These are phyloP conservation scores for Phialophora macrospora DNA, from an alignment of 2,329 filamentous ascomycete species.

Conservation along the genomic window DNA sequence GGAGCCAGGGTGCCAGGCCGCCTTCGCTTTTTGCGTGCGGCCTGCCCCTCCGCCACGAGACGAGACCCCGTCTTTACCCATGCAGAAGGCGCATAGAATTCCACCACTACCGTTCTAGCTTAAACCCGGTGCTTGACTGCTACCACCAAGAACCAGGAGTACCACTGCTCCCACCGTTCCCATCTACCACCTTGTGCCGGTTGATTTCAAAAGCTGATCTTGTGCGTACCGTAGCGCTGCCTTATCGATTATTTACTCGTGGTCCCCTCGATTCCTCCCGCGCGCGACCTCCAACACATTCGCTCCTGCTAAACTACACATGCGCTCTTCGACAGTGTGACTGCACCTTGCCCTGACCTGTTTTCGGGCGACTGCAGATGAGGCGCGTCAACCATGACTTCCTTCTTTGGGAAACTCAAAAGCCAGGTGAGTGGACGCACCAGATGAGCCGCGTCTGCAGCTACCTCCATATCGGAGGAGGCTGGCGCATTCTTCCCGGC, in stretches of 20 bases:
- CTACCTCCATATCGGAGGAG: neutral
- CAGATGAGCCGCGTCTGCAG: neutral
- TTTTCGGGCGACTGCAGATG: slow-evolving; percentile 38
- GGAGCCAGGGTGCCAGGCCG: neutral
- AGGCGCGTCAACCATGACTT: slow-evolving; percentile 50
- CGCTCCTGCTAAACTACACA: slow-evolving; percentile 8
- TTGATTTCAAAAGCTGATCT: slow-evolving; percentile 28
- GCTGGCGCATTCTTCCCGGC: neutral
- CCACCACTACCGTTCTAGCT: slow-evolving; percentile 16
- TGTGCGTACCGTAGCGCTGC: slow-evolving; percentile 17
- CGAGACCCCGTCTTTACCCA: slow-evolving; percentile 15
- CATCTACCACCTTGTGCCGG: slow-evolving; percentile 10
- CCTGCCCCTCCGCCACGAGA: slow-evolving; percentile 24
- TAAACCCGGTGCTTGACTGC: neutral
- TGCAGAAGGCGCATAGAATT: slow-evolving; percentile 20
- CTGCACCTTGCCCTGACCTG: slow-evolving; percentile 10
- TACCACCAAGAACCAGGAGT: slow-evolving; percentile 12
- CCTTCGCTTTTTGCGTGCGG: slow-evolving; percentile 22
- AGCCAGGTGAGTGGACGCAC: slow-evolving; percentile 42
- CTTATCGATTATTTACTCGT: slow-evolving; percentile 9
- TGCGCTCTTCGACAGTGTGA: slow-evolving; percentile 26
- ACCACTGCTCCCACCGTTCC: slow-evolving; percentile 11
- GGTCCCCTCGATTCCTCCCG: slow-evolving; percentile 7
- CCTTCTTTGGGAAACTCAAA: slow-evolving; percentile 61
- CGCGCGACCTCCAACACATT: slow-evolving; percentile 1